A percentile compares a stretch with the other conserved stretches of the same genome.
phyloP scores from a whole-genome alignment of 1,284 basidiomycete species.

The Tremellales sp. region DNA sequence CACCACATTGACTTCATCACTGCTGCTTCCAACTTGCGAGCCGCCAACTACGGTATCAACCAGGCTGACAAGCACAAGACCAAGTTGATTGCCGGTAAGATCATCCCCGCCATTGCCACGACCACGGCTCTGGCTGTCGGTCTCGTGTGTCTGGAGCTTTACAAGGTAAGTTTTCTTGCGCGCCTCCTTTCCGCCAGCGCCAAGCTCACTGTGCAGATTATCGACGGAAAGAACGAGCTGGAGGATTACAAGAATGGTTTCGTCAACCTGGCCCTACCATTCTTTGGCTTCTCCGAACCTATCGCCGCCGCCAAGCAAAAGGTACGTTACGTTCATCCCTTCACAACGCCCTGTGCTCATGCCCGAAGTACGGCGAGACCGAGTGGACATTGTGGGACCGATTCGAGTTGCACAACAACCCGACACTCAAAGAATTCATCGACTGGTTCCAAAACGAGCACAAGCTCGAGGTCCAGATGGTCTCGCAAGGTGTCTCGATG shows the following conservation, averaged over 20 bases:
- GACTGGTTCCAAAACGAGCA: constrained; percentile 80
- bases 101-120: constrained; percentile 98
- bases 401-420: constrained; percentile 86
- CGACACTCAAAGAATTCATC: constrained; percentile 81
- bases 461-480: constrained; percentile 88
- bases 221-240: constrained; percentile 87
- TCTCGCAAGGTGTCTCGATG: constrained; percentile 96
- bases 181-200: neutral
- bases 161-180: constrained; percentile 62
- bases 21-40: constrained; percentile 93
- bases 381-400: constrained; percentile 99
- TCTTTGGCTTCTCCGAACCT: constrained; percentile 99
- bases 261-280: constrained; percentile 94
- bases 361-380: constrained; percentile 64
- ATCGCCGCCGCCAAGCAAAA: constrained; percentile 87
- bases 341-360: too few species aligned
- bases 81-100: constrained; percentile 99
- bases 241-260: constrained; percentile 99
- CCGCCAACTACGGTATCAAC: constrained; percentile 89
- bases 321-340: too few species aligned
- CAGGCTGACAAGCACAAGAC: constrained; percentile 88
- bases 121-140: constrained; percentile 95
- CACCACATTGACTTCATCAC: constrained; percentile 99
- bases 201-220: constrained; percentile 58
- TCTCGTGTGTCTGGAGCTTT: constrained; percentile 92